Evolutionary conservation across 257 asterid genomes (phyloP).

Genomic region (Solanum sejunctum): DNA sequence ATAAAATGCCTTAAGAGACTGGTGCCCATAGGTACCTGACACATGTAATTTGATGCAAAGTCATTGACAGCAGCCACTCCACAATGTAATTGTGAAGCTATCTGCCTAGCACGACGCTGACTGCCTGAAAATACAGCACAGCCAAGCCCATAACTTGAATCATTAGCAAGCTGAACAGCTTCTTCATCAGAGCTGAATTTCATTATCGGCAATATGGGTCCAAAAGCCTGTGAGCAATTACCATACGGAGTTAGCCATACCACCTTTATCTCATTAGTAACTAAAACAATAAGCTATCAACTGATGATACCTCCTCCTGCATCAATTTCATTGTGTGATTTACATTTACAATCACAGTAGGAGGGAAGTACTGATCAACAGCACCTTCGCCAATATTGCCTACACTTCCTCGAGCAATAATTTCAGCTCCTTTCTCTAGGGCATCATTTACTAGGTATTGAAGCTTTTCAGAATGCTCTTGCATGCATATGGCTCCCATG

Average conservation of each 20-base stretch:
- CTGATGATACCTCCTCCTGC: conserved; percentile 82
- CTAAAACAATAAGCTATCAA: background rate
- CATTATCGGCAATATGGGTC: conserved; percentile 97
- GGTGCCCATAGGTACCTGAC: conserved; percentile 50
- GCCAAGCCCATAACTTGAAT: conserved; percentile 92
- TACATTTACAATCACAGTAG: conserved; percentile 80
- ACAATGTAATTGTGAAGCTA: conserved; percentile 77
- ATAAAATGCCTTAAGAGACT: background rate
- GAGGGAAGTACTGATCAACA: conserved; percentile 94
- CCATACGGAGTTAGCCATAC: background rate
- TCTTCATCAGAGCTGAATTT: conserved; percentile 85
- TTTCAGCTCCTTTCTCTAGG: conserved; percentile 83
- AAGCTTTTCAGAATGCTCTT: conserved; percentile 96
- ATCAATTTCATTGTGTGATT: conserved; percentile 87
- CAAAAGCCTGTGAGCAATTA: conserved; percentile 64
- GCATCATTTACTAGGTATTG: conserved; percentile 85
- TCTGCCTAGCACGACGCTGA: conserved; percentile 66
- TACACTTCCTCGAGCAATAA: conserved; percentile 83
- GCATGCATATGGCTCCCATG: conserved; percentile 99
- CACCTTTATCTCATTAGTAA: background rate
- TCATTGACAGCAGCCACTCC: conserved; percentile 91
- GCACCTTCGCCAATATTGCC: conserved; percentile 98
- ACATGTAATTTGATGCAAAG: conserved; percentile 89
- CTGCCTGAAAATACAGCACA: conserved; percentile 98
- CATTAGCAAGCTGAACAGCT: conserved; percentile 78